Conservation (phyloP, 495 filamentous ascomycete genomes). For the Talaromyces borbonicus region DNA sequence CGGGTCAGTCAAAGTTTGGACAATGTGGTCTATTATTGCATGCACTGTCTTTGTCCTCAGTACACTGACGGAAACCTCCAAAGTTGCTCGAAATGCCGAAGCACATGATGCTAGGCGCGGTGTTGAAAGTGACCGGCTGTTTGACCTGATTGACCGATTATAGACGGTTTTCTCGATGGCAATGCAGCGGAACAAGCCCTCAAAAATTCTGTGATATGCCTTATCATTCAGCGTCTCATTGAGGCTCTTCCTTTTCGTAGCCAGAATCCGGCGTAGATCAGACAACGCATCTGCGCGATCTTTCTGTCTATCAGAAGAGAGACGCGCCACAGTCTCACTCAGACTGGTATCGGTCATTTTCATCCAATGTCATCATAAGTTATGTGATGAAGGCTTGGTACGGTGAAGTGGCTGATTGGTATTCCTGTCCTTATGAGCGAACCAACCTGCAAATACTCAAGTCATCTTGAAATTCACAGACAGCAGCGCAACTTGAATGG, state of each 20-base stretch:
- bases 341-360: constrained; percentile 30
- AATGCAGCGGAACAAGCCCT: constrained; percentile 64
- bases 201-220: constrained; percentile 69
- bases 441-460: too few relatives aligned
- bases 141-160: constrained; percentile 43
- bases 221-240: constrained; percentile 56
- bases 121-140: constrained; percentile 33
- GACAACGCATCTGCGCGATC: constrained; percentile 42
- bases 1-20: constrained; percentile 55
- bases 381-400: neutral
- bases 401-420: neutral
- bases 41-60: constrained; percentile 68
- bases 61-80: constrained; percentile 56
- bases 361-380: neutral
- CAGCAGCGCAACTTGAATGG: too few relatives aligned
- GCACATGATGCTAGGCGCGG: constrained; percentile 60
- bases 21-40: constrained; percentile 71
- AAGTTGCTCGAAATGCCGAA: constrained; percentile 57
- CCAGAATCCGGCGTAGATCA: constrained; percentile 54
- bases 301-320: constrained; percentile 45
- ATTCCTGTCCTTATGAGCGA: too few relatives aligned
- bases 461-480: too few relatives aligned
- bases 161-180: constrained; percentile 56
- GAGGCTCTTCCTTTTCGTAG: constrained; percentile 45
- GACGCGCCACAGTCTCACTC: constrained; percentile 26